Conservation (phyloP, 1,284 basidiomycete genomes). For the Cryptococcus sp. region DNA sequence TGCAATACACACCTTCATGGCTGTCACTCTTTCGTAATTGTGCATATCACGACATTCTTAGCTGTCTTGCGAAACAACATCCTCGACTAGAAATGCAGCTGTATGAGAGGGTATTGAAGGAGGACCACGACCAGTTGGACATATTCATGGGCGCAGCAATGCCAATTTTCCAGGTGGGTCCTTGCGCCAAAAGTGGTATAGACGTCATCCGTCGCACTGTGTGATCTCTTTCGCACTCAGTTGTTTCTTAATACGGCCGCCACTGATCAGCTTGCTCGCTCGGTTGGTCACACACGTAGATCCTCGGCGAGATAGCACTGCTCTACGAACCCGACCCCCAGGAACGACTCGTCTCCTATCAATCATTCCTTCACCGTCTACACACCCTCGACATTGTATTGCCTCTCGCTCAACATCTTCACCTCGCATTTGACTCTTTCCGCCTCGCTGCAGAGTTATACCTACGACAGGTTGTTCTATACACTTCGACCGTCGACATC, state of each 20-base stretch:
- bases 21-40: slow-evolving; percentile 10
- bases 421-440: slow-evolving; percentile 38
- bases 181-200: background rate
- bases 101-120: background rate
- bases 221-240: too few species aligned
- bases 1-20: slow-evolving; percentile 17
- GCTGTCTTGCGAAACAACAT: background rate
- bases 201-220: too few species aligned
- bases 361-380: slow-evolving; percentile 2
- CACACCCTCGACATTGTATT: background rate
- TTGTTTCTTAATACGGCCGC: too few species aligned
- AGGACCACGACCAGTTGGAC: background rate
- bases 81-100: background rate
- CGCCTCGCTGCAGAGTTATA: slow-evolving; percentile 37
- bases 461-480: slow-evolving; percentile 34
- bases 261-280: too few species aligned
- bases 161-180: background rate
- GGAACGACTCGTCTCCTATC: background rate
- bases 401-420: slow-evolving; percentile 11
- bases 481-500: slow-evolving; percentile 25
- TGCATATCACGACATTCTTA: background rate
- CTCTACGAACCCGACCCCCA: background rate
- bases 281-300: background rate
- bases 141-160: background rate
- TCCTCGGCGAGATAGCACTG: background rate